Percentiles rank a stretch among this genome's conserved stretches.
Evolutionary conservation across 257 asterid species (phyloP).

Genomic region (Prunella vulgaris): DNA sequence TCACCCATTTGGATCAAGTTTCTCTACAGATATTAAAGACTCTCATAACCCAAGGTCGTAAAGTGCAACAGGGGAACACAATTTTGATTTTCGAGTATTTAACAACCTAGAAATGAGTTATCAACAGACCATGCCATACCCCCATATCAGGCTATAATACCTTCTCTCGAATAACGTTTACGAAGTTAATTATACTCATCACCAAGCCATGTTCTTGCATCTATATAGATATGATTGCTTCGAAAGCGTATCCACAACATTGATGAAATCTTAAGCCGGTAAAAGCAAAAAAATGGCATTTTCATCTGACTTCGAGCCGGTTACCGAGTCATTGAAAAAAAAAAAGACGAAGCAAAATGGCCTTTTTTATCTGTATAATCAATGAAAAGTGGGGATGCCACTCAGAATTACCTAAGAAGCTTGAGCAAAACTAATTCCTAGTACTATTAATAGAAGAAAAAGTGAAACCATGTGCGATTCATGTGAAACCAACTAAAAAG

Average conservation of each 20-base stretch:
- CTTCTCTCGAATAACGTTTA: neutral
- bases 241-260: neutral
- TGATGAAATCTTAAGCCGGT: neutral
- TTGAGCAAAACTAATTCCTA: neutral
- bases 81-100: neutral
- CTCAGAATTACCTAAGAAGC: constrained; percentile 5
- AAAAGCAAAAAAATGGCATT: too few species aligned
- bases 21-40: neutral
- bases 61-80: neutral
- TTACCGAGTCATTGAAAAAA: too few species aligned
- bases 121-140: neutral
- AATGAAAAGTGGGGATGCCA: neutral
- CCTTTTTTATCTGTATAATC: neutral
- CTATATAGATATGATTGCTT: neutral
- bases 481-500: constrained; percentile 5
- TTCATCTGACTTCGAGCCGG: too few species aligned
- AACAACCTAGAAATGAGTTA: neutral
- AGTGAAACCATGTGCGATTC: neutral
- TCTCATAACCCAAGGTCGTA: neutral
- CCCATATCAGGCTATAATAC: neutral
- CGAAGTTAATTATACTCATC: neutral
- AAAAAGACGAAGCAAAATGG: too few species aligned
- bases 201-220: constrained; percentile 2
- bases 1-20: constrained; percentile 11
- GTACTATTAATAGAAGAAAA: neutral